Conservation (phyloP, 2,329 filamentous ascomycete genomes). For the Huntiella moniliformis region DNA sequence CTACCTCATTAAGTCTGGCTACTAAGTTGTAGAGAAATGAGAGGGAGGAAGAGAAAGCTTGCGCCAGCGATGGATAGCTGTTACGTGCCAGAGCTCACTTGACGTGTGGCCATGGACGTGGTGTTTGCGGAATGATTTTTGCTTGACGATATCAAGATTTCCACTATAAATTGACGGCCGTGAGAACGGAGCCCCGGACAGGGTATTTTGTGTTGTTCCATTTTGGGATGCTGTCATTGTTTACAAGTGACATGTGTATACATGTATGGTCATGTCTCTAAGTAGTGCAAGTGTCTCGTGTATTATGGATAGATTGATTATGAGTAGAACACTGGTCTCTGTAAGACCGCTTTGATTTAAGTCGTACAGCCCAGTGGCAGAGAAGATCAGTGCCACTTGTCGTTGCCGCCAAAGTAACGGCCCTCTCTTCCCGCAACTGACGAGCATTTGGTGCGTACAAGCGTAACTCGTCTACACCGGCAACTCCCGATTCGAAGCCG, state of each 20-base stretch:
- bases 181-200: not conserved
- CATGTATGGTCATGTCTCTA: too few relatives aligned
- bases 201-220: not conserved
- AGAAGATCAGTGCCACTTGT: too few relatives aligned
- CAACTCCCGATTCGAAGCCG: constrained; percentile 55
- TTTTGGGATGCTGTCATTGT: not conserved
- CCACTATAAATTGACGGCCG: constrained; percentile 1
- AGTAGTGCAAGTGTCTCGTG: too few relatives aligned
- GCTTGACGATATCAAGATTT: constrained; percentile 2
- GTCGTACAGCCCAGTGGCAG: not conserved
- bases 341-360: too few relatives aligned
- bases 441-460: not conserved
- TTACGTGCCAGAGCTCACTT: too few relatives aligned
- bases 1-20: constrained; percentile 63
- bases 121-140: constrained; percentile 1
- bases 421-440: too few relatives aligned
- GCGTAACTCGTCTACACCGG: constrained; percentile 38
- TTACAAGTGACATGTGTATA: too few relatives aligned
- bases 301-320: too few relatives aligned
- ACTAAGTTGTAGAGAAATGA: constrained; percentile 31
- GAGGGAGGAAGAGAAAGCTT: not conserved
- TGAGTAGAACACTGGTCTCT: too few relatives aligned
- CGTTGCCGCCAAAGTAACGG: too few relatives aligned
- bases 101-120: not conserved
- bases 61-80: too few relatives aligned